A percentile compares a stretch with the other conserved stretches of the same genome.
These are phyloP conservation scores for Carex arenaria DNA, from an alignment of 202 grass and related monocot genomes.

Conservation along the genomic window DNA sequence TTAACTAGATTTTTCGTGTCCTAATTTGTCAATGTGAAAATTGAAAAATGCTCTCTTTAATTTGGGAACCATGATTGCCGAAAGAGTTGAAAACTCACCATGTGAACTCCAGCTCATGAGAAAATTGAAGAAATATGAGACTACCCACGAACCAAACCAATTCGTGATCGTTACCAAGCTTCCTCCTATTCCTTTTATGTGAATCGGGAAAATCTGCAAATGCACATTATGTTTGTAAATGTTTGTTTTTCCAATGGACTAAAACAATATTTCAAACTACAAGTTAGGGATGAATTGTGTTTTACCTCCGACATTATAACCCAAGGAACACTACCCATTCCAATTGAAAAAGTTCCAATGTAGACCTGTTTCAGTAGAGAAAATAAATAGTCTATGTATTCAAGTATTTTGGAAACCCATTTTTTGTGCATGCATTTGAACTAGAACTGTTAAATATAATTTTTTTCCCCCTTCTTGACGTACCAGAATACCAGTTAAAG, in stretches of 20 bases:
- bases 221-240: background rate
- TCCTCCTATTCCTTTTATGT: conserved; percentile 53
- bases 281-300: background rate
- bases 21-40: background rate
- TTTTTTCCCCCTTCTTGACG: background rate
- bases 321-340: conserved; percentile 59
- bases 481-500: conserved; percentile 54
- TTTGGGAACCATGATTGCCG: background rate
- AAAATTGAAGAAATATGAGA: conserved; percentile 64
- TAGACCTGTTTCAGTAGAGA: conserved; percentile 37
- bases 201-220: conserved; percentile 59
- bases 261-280: background rate
- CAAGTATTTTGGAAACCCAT: background rate
- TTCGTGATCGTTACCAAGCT: conserved; percentile 55
- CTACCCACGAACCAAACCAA: conserved; percentile 52
- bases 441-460: background rate
- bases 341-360: conserved; percentile 39
- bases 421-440: background rate
- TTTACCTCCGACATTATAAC: conserved; percentile 63
- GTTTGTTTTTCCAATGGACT: background rate
- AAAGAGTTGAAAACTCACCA: conserved; percentile 23
- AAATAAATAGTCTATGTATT: background rate
- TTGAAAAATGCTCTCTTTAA: background rate
- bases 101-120: conserved; percentile 61
- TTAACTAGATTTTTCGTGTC: background rate